Base-by-base conservation (phyloP, 805 yeast genomes). In the Candida silvicultrix region DNA sequence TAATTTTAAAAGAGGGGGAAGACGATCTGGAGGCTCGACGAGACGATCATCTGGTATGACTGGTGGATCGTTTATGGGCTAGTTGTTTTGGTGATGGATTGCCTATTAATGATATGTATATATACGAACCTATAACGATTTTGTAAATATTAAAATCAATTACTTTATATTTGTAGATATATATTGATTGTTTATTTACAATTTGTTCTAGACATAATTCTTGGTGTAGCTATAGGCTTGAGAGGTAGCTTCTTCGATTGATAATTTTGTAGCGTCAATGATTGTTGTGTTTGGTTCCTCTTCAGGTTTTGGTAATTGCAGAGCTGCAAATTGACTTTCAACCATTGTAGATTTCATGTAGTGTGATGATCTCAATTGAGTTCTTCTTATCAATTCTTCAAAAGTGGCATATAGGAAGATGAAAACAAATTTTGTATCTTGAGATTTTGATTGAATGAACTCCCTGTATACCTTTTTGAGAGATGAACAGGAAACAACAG, bases 291-390 rank as follows among this genome's bases (percentile, higher is more conserved):
- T 50, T 2, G 54, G 48, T 45, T 66, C 67, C 19, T 66, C 68
- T 3, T 57, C 67, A 3, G 60, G 69, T 14, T 55, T 39, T 0
- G 97, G 97, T 5, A 86, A 65, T 62, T 89, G 85, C 77, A 88
- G 74, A 45, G 80, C 81, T 14, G 71, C 79, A 52, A 81, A 83
- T 62, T 90, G 97, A 19, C 89, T 80, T 49, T 78, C 73, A 44
- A 89, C 80, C 97, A 90, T 88, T 49, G 79, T 76, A 5, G 83
- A 74, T 60, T 90, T 90, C 96, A 94, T 89, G 62, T 75, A 94
- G 60, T 94, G 99, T 42, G 79, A 78, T 54, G 76, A 62, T 53
- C 99, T 73, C n/a, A 63, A 58, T 6, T 67, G 66, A 45, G 89
- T 85, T 43, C 98, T 73, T 31, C 66, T 59, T 15, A 77, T 50